phyloP scores from a whole-genome alignment of 768 basidiomycete species.

The Fomitopsis serialis region DNA sequence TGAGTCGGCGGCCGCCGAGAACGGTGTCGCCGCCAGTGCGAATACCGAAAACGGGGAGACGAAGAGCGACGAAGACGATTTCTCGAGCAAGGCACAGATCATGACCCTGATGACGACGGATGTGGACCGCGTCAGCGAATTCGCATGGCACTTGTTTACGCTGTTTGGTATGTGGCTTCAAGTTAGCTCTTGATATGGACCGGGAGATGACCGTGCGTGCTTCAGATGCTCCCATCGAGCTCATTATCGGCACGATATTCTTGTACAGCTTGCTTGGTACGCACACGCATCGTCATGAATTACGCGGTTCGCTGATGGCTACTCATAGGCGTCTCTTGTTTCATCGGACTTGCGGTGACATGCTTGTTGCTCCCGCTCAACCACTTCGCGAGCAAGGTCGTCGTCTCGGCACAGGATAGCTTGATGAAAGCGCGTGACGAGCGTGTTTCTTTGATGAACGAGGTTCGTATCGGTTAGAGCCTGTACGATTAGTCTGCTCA shows the following conservation, averaged over 20 bases:
- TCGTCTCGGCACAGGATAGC: slow-evolving; percentile 74
- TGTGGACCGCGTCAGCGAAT: slow-evolving; percentile 85
- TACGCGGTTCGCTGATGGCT: too few species aligned
- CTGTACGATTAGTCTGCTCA: background rate
- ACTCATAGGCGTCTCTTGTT: slow-evolving; percentile 68
- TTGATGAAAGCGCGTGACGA: slow-evolving; percentile 92
- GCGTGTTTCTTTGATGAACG: slow-evolving; percentile 88
- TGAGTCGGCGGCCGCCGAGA: slow-evolving; percentile 17
- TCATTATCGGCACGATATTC: slow-evolving; percentile 68
- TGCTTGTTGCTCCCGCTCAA: slow-evolving; percentile 68
- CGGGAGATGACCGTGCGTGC: background rate
- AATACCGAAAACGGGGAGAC: slow-evolving; percentile 30
- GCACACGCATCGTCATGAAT: too few species aligned
- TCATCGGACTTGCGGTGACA: slow-evolving; percentile 74
- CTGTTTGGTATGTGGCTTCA: slow-evolving; percentile 63
- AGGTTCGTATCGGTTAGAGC: slow-evolving; percentile 35
- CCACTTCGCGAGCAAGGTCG: slow-evolving; percentile 77
- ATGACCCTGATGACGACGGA: slow-evolving; percentile 97
- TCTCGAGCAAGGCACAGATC: slow-evolving; percentile 63
- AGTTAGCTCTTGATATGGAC: background rate
- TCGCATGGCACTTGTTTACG: slow-evolving; percentile 73
- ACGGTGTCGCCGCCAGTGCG: slow-evolving; percentile 12
- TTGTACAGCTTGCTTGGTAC: slow-evolving; percentile 72
- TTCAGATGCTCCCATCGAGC: slow-evolving; percentile 73
- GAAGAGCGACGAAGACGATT: slow-evolving; percentile 52